Evolutionary conservation across 148 eudicot genomes (phyloP).

Genomic region (Euryodendron excelsum): DNA sequence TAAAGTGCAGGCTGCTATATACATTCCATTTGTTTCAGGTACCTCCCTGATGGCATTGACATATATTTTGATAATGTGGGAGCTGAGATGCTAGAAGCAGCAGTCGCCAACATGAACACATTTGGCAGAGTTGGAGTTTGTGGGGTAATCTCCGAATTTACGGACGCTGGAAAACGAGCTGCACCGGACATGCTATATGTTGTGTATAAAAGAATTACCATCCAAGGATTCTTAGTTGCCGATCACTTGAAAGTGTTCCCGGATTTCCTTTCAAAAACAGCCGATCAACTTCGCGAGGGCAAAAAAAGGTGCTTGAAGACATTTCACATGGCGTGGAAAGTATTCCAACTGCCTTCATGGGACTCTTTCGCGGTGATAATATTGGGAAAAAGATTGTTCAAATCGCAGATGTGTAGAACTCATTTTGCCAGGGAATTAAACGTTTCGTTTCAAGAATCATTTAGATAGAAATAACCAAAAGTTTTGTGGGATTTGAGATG

Average conservation of each 20-base stretch:
- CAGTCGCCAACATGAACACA: slow-evolving; percentile 54
- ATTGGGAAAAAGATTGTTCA: slow-evolving; percentile 51
- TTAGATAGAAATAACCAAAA: neutral
- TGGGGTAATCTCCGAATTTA: slow-evolving; percentile 56
- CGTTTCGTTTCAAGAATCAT: no score
- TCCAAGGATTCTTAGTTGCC: slow-evolving; percentile 40
- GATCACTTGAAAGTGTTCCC: slow-evolving; percentile 22
- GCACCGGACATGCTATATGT: slow-evolving; percentile 44
- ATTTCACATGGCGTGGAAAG: slow-evolving; percentile 41
- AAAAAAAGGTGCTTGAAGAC: slow-evolving; percentile 38
- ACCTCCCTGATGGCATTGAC: slow-evolving; percentile 64
- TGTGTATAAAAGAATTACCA: slow-evolving; percentile 45
- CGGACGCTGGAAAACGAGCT: slow-evolving; percentile 23
- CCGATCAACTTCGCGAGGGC: slow-evolving; percentile 30
- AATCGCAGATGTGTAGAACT: slow-evolving; percentile 29
- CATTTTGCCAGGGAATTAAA: no score
- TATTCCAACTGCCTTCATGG: slow-evolving; percentile 40
- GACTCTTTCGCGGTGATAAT: slow-evolving; percentile 43
- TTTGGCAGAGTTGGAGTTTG: slow-evolving; percentile 52
- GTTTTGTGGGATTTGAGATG: neutral
- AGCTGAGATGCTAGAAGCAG: slow-evolving; percentile 61
- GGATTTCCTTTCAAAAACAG: slow-evolving; percentile 37
- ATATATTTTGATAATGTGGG: slow-evolving; percentile 56
- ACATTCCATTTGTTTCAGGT: slow-evolving; percentile 20
- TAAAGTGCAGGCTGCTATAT: neutral